Evolutionary conservation across 139 green algal genomes (phyloP).

Genomic region (Chlorella sorokiniana): DNA sequence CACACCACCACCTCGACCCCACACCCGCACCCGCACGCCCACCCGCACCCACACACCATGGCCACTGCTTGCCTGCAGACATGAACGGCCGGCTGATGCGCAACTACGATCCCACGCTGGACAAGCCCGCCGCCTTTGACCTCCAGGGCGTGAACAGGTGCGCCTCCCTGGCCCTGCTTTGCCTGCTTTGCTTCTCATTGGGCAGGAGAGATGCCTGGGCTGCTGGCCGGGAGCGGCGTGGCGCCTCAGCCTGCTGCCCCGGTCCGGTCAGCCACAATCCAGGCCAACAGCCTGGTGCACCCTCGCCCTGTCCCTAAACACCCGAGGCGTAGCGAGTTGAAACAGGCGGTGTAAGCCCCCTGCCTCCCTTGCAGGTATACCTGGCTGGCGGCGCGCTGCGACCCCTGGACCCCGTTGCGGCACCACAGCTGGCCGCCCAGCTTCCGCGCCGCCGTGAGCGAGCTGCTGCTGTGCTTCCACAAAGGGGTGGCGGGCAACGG

Average conservation of each 20-base stretch:
- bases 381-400: constrained; percentile 6
- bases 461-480: constrained; percentile 17
- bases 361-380: background rate
- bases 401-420: constrained; percentile 3
- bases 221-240: background rate
- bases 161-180: background rate
- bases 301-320: background rate
- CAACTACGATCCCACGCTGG: constrained; percentile 8
- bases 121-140: constrained; percentile 16
- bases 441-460: background rate
- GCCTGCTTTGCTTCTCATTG: too few relatives aligned
- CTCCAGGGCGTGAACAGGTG: constrained; percentile 6
- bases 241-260: background rate
- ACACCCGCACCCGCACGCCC: background rate
- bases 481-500: background rate
- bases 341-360: background rate
- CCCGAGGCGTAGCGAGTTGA: too few relatives aligned
- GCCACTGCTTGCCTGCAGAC: background rate
- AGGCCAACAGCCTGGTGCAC: background rate
- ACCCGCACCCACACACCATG: background rate
- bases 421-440: background rate
- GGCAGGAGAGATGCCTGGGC: background rate
- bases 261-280: background rate
- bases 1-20: background rate
- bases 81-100: background rate